These are phyloP conservation scores for Phascolomyces articulosus DNA, from an alignment of 371 early-diverging fungal genomes.

Conservation along the genomic window DNA sequence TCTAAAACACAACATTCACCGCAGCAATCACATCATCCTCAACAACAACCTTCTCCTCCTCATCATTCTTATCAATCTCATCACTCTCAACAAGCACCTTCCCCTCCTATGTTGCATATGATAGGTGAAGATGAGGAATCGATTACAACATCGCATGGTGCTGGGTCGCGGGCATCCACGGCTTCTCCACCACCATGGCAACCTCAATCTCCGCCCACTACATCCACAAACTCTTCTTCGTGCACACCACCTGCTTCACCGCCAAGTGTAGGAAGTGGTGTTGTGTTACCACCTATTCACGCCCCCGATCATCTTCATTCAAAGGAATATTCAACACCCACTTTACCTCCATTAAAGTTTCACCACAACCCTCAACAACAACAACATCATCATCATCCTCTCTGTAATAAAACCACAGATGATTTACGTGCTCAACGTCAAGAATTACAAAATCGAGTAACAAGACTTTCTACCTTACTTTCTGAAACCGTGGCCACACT, in stretches of 20 bases:
- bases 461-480: constrained; percentile 52
- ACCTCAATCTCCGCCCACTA: constrained; percentile 13
- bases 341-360: constrained; percentile 7
- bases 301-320: not conserved
- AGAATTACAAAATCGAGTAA: constrained; percentile 57
- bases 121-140: constrained; percentile 7
- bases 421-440: constrained; percentile 49
- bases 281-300: constrained; percentile 20
- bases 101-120: not conserved
- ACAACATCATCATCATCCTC: too few species aligned
- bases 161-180: not conserved
- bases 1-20: not conserved
- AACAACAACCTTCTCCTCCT: not conserved
- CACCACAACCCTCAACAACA: too few species aligned
- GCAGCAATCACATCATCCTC: not conserved
- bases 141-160: not conserved
- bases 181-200: constrained; percentile 13
- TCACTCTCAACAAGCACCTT: not conserved
- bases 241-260: constrained; percentile 5
- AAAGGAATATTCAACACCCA: not conserved
- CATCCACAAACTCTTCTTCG: constrained; percentile 10
- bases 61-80: not conserved
- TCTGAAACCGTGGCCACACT: constrained; percentile 57
- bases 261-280: not conserved
- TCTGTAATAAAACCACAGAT: constrained; percentile 4